Conservation (phyloP, 768 basidiomycete species). For the Coprinellus aureogranulatus region DNA sequence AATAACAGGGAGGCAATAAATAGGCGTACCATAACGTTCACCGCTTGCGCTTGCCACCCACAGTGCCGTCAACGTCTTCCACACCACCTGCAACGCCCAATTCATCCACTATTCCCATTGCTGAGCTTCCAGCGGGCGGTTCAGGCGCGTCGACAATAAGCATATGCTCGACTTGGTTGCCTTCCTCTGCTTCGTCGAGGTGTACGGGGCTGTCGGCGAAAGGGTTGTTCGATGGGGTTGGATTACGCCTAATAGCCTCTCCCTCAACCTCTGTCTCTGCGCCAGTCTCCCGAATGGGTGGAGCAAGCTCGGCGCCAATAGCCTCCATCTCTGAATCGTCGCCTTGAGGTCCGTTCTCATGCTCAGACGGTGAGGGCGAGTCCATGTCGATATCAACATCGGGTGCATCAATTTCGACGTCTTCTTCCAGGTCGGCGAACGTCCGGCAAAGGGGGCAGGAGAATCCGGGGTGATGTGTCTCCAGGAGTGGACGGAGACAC, state of each 20-base stretch:
- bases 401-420: constrained; percentile 67
- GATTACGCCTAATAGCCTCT: constrained; percentile 18
- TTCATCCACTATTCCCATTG: constrained; percentile 6
- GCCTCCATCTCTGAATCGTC: constrained; percentile 12
- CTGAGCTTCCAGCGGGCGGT: neutral
- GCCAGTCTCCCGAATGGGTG: constrained; percentile 22
- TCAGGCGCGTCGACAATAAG: constrained; percentile 3
- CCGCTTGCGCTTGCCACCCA: constrained; percentile 37
- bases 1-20: neutral
- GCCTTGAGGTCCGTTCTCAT: constrained; percentile 8
- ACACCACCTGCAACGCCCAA: constrained; percentile 10
- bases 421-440: constrained; percentile 92
- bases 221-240: constrained; percentile 10
- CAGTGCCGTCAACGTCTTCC: constrained; percentile 28
- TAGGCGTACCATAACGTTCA: constrained; percentile 10
- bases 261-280: constrained; percentile 41
- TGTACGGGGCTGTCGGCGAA: neutral
- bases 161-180: constrained; percentile 11
- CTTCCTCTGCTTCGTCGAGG: constrained; percentile 19
- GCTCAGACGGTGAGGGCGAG: constrained; percentile 17
- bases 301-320: constrained; percentile 16
- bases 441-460: constrained; percentile 94
- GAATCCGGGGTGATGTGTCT: constrained; percentile 89
- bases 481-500: constrained; percentile 88
- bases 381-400: constrained; percentile 26